These are phyloP conservation scores for Hansenula sp. DNA, from an alignment of 1,139 yeast genomes.

Conservation along the genomic window DNA sequence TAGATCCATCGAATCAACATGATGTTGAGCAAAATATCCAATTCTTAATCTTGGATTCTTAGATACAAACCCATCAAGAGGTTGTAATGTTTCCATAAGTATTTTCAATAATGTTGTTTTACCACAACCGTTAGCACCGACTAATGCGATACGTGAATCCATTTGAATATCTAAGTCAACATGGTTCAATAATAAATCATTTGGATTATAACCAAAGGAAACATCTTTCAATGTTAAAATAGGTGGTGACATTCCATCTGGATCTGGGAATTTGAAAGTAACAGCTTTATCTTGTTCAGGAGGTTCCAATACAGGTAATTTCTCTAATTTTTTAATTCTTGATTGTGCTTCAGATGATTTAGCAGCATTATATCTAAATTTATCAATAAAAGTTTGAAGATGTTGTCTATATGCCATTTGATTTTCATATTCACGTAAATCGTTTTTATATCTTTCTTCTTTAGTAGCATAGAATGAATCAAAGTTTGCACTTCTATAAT, in stretches of 20 bases:
- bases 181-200: constrained; percentile 55
- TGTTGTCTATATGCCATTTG: constrained; percentile 96
- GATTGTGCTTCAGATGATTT: constrained; percentile 97
- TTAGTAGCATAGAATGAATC: constrained; percentile 90
- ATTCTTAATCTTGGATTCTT: constrained; percentile 84
- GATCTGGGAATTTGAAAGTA: constrained; percentile 91
- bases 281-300: constrained; percentile 90
- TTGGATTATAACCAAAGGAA: constrained; percentile 74
- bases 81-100: constrained; percentile 71
- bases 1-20: constrained; percentile 96
- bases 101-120: constrained; percentile 89
- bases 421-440: constrained; percentile 89
- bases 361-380: constrained; percentile 95
- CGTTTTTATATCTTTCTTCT: constrained; percentile 93
- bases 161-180: constrained; percentile 89
- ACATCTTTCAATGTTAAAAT: constrained; percentile 85
- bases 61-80: constrained; percentile 70
- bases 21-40: constrained; percentile 99
- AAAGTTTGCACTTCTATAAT: constrained; percentile 91
- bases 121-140: constrained; percentile 99
- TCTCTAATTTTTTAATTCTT: constrained; percentile 92
- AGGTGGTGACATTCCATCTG: constrained; percentile 91
- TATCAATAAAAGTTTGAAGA: constrained; percentile 90
- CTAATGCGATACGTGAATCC: constrained; percentile 92
- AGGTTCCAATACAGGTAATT: constrained; percentile 85